Percentiles rank a stretch among this genome's conserved stretches.
Conservation (phyloP, 2,329 filamentous ascomycete species). For the Venturiaceae sp. region DNA sequence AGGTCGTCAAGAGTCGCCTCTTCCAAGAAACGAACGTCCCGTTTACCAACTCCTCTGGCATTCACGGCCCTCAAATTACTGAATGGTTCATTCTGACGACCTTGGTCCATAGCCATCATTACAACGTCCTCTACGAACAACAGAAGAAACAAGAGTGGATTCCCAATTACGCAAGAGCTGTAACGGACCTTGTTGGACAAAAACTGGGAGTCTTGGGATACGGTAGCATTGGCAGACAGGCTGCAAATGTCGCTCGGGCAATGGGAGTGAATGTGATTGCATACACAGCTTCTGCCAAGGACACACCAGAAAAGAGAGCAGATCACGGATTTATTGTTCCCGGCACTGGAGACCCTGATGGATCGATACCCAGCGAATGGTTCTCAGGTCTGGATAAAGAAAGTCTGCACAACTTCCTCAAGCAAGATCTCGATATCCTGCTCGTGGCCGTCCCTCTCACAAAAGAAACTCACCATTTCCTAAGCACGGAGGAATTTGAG, state of each 20-base stretch:
- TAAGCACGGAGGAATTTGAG: slow-evolving; percentile 45
- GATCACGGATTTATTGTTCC: slow-evolving; percentile 60
- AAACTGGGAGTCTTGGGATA: slow-evolving; percentile 52
- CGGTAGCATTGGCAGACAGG: slow-evolving; percentile 52
- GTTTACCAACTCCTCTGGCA: slow-evolving; percentile 44
- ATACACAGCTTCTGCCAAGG: slow-evolving; percentile 62
- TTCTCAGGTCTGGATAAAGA: slow-evolving; percentile 44
- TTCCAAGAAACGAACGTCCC: slow-evolving; percentile 42
- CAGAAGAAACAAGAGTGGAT: slow-evolving; percentile 48
- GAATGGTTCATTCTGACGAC: slow-evolving; percentile 59
- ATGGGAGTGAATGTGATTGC: slow-evolving; percentile 66
- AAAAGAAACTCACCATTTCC: slow-evolving; percentile 39
- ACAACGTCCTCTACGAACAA: slow-evolving; percentile 43
- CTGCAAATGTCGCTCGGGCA: slow-evolving; percentile 48
- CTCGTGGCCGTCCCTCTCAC: slow-evolving; percentile 50
- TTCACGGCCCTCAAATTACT: slow-evolving; percentile 55
- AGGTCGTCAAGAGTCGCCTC: slow-evolving; percentile 41
- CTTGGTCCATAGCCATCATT: slow-evolving; percentile 46
- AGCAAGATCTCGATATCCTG: slow-evolving; percentile 46
- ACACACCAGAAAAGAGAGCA: slow-evolving; percentile 52
- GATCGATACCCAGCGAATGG: slow-evolving; percentile 45
- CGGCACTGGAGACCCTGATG: slow-evolving; percentile 53
- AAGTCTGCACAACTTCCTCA: slow-evolving; percentile 43
- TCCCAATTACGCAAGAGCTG: slow-evolving; percentile 16
- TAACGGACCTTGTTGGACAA: slow-evolving; percentile 48